Conservation (phyloP, 2,329 filamentous ascomycete species). For the Blumeria graminis region DNA sequence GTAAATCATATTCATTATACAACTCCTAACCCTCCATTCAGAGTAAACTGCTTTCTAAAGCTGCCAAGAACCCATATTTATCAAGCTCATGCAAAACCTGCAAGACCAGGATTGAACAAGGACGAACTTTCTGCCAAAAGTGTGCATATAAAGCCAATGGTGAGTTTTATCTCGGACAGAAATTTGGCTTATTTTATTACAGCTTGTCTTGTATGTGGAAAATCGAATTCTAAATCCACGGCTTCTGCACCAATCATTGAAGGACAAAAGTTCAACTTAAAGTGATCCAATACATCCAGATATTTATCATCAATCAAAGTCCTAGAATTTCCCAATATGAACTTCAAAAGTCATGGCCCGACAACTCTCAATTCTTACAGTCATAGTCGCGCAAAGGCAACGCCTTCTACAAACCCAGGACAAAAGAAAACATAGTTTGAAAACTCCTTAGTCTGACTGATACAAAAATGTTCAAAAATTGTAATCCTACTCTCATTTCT, state of each 20-base stretch:
- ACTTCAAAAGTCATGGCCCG: too few species aligned
- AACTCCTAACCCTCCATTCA: slow-evolving; percentile 11
- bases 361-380: too few species aligned
- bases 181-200: slow-evolving; percentile 2
- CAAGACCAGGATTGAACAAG: slow-evolving; percentile 38
- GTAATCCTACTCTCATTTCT: too few species aligned
- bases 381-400: too few species aligned
- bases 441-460: too few species aligned
- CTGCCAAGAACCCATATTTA: slow-evolving; percentile 41
- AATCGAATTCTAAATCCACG: slow-evolving; percentile 27
- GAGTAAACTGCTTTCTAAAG: slow-evolving; percentile 40
- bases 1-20: background rate
- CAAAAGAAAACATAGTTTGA: too few species aligned
- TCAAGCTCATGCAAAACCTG: slow-evolving; percentile 34
- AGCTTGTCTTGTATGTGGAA: slow-evolving; percentile 42
- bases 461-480: too few species aligned
- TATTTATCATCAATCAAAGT: too few species aligned
- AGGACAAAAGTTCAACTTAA: slow-evolving; percentile 37
- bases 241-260: slow-evolving; percentile 27
- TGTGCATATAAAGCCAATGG: slow-evolving; percentile 38
- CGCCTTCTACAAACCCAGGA: too few species aligned
- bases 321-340: too few species aligned
- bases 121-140: slow-evolving; percentile 33
- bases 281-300: slow-evolving; percentile 16
- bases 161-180: slow-evolving; percentile 15